These are phyloP conservation scores for Smallanthus sonchifolius DNA, from an alignment of 129 eudicot genomes.

Conservation along the genomic window DNA sequence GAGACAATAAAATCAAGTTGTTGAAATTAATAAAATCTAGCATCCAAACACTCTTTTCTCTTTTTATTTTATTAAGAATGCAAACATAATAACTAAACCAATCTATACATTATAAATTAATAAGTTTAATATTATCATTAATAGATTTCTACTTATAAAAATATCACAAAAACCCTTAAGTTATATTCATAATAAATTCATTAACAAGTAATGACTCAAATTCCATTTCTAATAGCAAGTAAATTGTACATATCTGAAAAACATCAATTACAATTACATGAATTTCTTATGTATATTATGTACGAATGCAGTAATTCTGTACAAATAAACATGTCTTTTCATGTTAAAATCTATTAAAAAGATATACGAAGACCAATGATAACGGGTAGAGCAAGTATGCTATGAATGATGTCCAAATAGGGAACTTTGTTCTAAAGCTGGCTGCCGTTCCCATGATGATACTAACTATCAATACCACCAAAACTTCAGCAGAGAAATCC, in stretches of 20 bases:
- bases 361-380: conserved; percentile 61
- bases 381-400: conserved; percentile 69
- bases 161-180: not conserved
- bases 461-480: conserved; percentile 50
- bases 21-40: too few relatives aligned
- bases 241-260: not conserved
- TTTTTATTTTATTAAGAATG: too few relatives aligned
- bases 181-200: not conserved
- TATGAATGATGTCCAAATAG: conserved; percentile 58
- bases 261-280: not conserved
- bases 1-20: too few relatives aligned
- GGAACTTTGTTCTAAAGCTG: conserved; percentile 55
- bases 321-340: not conserved
- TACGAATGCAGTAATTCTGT: not conserved
- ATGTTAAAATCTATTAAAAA: conserved; percentile 24
- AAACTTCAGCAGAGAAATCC: conserved; percentile 63
- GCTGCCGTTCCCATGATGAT: conserved; percentile 50
- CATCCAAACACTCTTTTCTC: too few relatives aligned
- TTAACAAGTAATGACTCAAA: not conserved
- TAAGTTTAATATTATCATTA: not conserved
- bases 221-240: conserved; percentile 3
- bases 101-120: too few relatives aligned
- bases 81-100: too few relatives aligned
- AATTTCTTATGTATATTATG: not conserved
- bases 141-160: not conserved